These are phyloP conservation scores for Diplotaxis tenuifolia DNA, from an alignment of 345 rosid species.

Conservation along the genomic window DNA sequence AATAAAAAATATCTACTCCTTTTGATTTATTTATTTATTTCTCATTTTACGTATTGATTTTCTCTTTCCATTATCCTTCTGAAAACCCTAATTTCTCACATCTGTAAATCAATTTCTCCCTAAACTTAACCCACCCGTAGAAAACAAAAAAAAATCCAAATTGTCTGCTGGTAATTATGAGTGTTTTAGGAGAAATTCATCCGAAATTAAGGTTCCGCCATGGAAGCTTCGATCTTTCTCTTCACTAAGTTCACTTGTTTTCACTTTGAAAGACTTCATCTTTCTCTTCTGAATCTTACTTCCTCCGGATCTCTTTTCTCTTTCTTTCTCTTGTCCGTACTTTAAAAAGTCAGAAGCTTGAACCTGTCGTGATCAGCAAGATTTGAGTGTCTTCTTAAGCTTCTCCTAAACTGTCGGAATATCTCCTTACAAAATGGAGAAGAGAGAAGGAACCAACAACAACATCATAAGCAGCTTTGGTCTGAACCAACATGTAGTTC, in stretches of 20 bases:
- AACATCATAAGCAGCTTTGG: constrained; percentile 41
- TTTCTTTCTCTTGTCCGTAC: constrained; percentile 20
- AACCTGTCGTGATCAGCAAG: constrained; percentile 37
- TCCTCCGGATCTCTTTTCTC: constrained; percentile 25
- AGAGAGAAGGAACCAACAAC: constrained; percentile 47
- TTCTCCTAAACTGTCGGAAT: constrained; percentile 36
- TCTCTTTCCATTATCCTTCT: constrained; percentile 27
- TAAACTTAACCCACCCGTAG: constrained; percentile 28
- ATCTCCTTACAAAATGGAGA: constrained; percentile 52
- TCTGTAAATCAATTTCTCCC: constrained; percentile 44
- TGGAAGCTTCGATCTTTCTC: constrained; percentile 49
- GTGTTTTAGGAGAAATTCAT: constrained; percentile 30
- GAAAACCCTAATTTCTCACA: constrained; percentile 78
- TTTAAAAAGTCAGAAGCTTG: constrained; percentile 35
- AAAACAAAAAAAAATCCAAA: constrained; percentile 13
- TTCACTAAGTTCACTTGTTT: constrained; percentile 34
- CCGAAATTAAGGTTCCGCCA: constrained; percentile 23
- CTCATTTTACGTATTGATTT: constrained; percentile 32
- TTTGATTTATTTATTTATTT: constrained; percentile 35
- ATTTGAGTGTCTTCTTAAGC: constrained; percentile 26
- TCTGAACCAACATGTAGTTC: constrained; percentile 52
- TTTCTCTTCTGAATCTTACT: constrained; percentile 27
- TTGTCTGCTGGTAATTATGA: constrained; percentile 40
- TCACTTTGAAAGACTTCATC: constrained; percentile 2
- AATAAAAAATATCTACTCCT: constrained; percentile 32